Evolutionary conservation across 1,284 basidiomycete genomes (phyloP).

Genomic region (Lignosus rhinocerotis): DNA sequence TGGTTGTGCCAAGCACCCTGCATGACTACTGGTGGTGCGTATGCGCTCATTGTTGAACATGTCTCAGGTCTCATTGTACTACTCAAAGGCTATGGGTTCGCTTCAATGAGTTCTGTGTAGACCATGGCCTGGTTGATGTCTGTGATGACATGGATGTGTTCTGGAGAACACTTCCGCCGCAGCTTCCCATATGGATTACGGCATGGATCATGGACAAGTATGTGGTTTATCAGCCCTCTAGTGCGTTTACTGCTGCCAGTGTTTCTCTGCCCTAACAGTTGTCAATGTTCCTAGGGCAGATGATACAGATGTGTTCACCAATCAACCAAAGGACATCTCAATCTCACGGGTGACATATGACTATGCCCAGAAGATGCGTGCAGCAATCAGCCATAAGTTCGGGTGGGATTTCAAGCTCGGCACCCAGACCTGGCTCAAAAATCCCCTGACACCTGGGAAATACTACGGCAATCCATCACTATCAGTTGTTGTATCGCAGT

Average conservation of each 20-base stretch:
- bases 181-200: constrained; percentile 24
- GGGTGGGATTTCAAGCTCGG: constrained; percentile 23
- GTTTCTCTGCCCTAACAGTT: no score
- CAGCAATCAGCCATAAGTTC: constrained; percentile 29
- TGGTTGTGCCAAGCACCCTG: constrained; percentile 15
- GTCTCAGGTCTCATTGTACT: no score
- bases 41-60: no score
- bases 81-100: constrained; percentile 2
- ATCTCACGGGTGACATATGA: constrained; percentile 12
- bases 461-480: constrained; percentile 29
- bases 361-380: constrained; percentile 29
- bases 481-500: constrained; percentile 23
- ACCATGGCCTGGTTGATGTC: neutral
- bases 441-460: constrained; percentile 9
- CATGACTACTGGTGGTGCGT: constrained; percentile 19
- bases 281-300: no score
- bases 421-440: constrained; percentile 19
- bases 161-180: constrained; percentile 10
- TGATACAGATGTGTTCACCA: constrained; percentile 21
- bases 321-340: constrained; percentile 12
- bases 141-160: constrained; percentile 2
- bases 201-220: constrained; percentile 27
- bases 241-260: no score
- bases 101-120: constrained; percentile 8
- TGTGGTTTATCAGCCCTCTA: no score